Evolutionary conservation across 495 filamentous ascomycete species (phyloP), one percentile per base, ranked within the genome.

Genomic region (Articulospora tetracladia): DNA sequence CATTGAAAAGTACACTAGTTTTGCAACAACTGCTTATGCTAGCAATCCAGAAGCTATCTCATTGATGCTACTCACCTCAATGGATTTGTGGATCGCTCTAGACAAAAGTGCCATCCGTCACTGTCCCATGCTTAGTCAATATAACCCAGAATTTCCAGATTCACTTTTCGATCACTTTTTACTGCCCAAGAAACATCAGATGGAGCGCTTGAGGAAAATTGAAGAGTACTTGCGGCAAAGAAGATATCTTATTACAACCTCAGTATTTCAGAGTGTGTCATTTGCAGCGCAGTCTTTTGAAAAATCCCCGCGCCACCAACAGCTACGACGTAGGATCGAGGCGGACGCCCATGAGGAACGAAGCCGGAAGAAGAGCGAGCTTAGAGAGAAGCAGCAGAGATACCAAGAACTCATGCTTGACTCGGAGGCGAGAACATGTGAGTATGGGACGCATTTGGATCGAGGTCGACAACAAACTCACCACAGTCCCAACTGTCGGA

Each of bases 31-130:
- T 0, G 1, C 47, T 6, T 87, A 86, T 59, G 15, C 11, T 0
- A 53, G 57, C 0, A 77, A 79, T 44, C 80, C 84, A 0, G 82
- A 83, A 64, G 71, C 66, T 0, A 63, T 77, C 1, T 90, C 86
- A 1, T 50, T 80, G 0, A 84, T 90, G 83, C 39, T 84, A 1
- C 73, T 91, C 20, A 83, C 77, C 0, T 67, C 81, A 3, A 67
- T 88, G 56, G 84, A 89, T 25, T 60, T 90, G 0, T 91, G 86
- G 86, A 65, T 86, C 34, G 82, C 83, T 19, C 71, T 74, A 48
- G 87, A 90, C 61, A 79, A 73, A 53, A 70, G 73, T 12, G 80
- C 82, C 0, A 72, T 75, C 11, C 22, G 56, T 1, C 55, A 65
- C 0, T 72, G 74, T 53, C 58, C 66, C 0, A 52, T 86, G 4